Evolutionary conservation across 148 eudicot genomes (phyloP).

Genomic region (Polygonum aviculare): DNA sequence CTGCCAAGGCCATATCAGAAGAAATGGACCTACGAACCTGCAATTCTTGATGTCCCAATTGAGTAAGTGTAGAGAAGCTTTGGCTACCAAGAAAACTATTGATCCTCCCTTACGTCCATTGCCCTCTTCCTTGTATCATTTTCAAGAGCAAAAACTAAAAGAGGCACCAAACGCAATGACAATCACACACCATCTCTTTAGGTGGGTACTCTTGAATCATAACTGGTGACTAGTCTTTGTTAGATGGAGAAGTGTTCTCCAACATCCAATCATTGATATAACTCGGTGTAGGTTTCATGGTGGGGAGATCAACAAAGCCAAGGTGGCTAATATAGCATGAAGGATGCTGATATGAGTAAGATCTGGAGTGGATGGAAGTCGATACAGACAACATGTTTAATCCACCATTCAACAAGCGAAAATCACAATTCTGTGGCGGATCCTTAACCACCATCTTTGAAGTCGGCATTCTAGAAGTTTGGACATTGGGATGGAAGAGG

Average conservation of each 20-base stretch:
- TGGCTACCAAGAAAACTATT: not conserved
- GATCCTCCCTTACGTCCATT: not conserved
- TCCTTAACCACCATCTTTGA: not conserved
- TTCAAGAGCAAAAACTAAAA: not conserved
- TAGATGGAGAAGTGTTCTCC: not conserved
- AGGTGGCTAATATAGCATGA: not conserved
- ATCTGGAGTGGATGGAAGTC: not conserved
- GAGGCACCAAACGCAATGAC: constrained; percentile 4
- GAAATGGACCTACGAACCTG: not conserved
- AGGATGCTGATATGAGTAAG: not conserved
- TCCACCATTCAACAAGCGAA: not conserved
- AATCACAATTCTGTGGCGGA: not conserved
- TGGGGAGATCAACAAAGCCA: not conserved
- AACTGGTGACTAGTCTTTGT: not conserved
- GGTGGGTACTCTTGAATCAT: not conserved
- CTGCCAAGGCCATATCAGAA: not conserved
- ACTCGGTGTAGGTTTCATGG: not conserved
- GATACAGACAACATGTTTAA: not conserved
- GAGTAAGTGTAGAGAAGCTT: not conserved
- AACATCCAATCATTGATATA: too few relatives aligned
- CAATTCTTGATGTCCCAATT: not conserved
- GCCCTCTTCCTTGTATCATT: not conserved
- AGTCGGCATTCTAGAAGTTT: not conserved
- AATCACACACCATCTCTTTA: not conserved
- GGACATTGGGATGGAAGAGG: constrained; percentile 22